Base-by-base conservation (phyloP, 805 yeast genomes). In the Wickerhamomyces mucosus region DNA sequence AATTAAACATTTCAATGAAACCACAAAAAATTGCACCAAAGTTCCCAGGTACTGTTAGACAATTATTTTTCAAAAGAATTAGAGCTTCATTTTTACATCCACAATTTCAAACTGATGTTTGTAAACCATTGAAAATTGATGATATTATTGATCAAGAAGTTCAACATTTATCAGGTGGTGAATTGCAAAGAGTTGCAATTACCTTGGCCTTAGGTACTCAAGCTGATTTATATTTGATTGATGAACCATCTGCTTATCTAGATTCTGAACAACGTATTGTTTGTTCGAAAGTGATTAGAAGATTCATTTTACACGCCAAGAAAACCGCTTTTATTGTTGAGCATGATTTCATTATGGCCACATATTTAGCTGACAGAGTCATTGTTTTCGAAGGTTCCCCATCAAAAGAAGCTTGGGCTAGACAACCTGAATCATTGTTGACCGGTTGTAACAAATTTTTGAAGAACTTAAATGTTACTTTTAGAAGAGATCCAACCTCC, bases 311-410 rank as follows among this genome's bases (percentile, higher is more conserved):
- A 58, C 98, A 92, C 58, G 75, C 96, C 48, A 88, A 89, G 70
- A 92, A 89, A 72, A 89, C 97, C 28, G 98, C 99, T n/a, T 92
- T 92, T 59, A 70, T 92, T 50, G 99, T 92, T 37, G 99, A 92
- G 78, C 99, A 92, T 77, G 99, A 92, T 74, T 92, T 92, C 74
- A 92, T 92, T 68, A 92, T 92, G 99, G 97, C 98, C 43, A 92
- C 99, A 13, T 92, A 92, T 59, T 73, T 92, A 69, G 98, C 99
- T 42, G 99, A 92, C 64, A 76, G 94, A 55, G 99, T 92, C 50
- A 89, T 92, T 73, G 97, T 92, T 35, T 92, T 89, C 53, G 98
- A 92, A 61, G 99, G 99, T 61, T 52, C 63, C 42, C 97, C 99
- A 33, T 85, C 97, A 18, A 70, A 72, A 56, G 68, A 78, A 45